Conservation (phyloP, 495 filamentous ascomycete species). For the Penicillium simplicissimum region DNA sequence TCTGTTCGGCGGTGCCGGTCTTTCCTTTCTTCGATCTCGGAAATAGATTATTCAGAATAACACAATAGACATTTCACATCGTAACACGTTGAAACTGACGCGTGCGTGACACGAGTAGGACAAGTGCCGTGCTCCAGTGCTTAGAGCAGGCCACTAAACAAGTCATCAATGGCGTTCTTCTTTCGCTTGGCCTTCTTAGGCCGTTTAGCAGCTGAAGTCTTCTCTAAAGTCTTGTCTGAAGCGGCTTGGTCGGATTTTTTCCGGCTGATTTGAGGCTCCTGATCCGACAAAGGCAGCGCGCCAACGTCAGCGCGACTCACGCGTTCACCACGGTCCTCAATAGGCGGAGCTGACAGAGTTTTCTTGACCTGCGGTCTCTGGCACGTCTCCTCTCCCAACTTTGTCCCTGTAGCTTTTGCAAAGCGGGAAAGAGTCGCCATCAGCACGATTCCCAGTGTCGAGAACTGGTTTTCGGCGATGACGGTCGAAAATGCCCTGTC, state of each 20-base stretch:
- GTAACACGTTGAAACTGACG: not conserved
- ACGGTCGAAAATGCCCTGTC: constrained; percentile 67
- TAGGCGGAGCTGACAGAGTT: not conserved
- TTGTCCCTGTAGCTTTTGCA: constrained; percentile 43
- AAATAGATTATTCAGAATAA: not conserved
- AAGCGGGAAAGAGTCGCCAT: constrained; percentile 65
- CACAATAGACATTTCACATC: constrained; percentile 31
- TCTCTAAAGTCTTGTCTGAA: constrained; percentile 4
- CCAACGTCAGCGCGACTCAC: constrained; percentile 23
- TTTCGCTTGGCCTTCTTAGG: constrained; percentile 46
- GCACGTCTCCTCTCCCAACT: constrained; percentile 21
- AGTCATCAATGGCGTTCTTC: constrained; percentile 62
- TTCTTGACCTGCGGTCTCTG: constrained; percentile 2
- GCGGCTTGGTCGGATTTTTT: not conserved
- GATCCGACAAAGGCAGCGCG: not conserved
- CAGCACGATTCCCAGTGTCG: constrained; percentile 76
- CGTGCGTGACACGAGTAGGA: not conserved
- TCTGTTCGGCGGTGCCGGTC: constrained; percentile 45
- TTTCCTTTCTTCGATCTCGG: constrained; percentile 47
- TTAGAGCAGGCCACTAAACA: constrained; percentile 57
- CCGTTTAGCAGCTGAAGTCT: constrained; percentile 3
- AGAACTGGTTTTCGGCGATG: constrained; percentile 69
- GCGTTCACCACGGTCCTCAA: constrained; percentile 39
- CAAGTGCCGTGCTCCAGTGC: not conserved
- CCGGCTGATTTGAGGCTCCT: not conserved